These are phyloP conservation scores for Onygenales sp. DNA, from an alignment of 2,329 filamentous ascomycete genomes.

Conservation along the genomic window DNA sequence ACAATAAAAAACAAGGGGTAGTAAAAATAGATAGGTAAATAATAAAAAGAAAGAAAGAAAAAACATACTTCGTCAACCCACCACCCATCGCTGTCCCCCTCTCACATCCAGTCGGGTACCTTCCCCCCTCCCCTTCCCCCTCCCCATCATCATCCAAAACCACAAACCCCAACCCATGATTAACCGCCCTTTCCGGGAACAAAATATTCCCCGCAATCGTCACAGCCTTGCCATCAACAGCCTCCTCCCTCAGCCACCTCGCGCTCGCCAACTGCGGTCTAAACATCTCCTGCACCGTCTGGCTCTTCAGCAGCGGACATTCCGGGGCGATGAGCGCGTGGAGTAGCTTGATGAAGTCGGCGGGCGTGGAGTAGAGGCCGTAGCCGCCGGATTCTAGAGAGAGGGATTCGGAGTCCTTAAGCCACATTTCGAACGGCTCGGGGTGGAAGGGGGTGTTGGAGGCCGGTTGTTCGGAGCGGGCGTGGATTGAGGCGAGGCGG, in stretches of 20 bases:
- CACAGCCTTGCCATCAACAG: neutral
- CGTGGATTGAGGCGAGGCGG: neutral
- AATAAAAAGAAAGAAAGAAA: neutral
- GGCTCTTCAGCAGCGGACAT: neutral
- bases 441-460: neutral
- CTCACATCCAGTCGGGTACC: neutral
- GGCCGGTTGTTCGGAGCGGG: neutral
- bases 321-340: neutral
- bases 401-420: neutral
- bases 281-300: neutral
- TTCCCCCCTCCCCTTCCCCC: no score
- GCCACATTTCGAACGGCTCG: neutral
- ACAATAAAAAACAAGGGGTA: neutral
- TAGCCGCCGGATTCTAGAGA: neutral
- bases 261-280: neutral
- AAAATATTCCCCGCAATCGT: neutral
- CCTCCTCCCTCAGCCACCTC: neutral
- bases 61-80: neutral
- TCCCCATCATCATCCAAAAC: neutral
- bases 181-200: neutral
- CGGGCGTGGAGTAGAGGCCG: neutral
- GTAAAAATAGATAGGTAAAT: no score
- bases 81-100: neutral
- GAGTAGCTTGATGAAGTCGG: neutral
- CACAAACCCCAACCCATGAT: neutral